phyloP scores from a whole-genome alignment of 495 filamentous ascomycete species.

The Penicillium desertorum region DNA sequence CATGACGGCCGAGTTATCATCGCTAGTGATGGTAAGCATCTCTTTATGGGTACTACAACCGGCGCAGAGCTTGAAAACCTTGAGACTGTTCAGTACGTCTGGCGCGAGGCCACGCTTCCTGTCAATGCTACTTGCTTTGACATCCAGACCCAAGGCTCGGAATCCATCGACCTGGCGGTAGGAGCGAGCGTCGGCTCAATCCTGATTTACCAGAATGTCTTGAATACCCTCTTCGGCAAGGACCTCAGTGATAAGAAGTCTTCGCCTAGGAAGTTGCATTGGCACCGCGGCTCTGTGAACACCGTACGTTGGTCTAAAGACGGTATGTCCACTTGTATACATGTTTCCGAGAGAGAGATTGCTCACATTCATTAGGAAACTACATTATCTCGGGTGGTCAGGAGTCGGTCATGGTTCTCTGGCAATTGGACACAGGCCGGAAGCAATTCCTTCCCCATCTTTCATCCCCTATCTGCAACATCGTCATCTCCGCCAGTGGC shows the following conservation, averaged over 20 bases:
- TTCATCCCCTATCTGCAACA: conserved; percentile 73
- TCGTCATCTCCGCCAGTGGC: conserved; percentile 76
- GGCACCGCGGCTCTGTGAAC: conserved; percentile 82
- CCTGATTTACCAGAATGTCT: conserved; percentile 71
- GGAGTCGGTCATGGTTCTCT: conserved; percentile 89
- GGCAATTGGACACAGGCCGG: conserved; percentile 86
- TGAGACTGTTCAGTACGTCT: conserved; percentile 43
- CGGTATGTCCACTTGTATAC: conserved; percentile 56
- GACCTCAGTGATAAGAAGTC: conserved; percentile 44
- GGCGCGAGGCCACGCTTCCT: conserved; percentile 50
- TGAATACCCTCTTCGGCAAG: conserved; percentile 51
- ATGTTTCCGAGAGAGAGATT: background rate
- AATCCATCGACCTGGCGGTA: conserved; percentile 64
- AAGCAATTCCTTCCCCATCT: conserved; percentile 85
- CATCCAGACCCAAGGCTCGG: conserved; percentile 28
- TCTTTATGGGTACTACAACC: conserved; percentile 36
- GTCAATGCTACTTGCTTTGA: conserved; percentile 37
- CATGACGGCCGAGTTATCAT: conserved; percentile 37
- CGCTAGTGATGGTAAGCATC: conserved; percentile 35
- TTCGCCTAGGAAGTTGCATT: conserved; percentile 65
- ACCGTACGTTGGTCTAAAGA: conserved; percentile 85
- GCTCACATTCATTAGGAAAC: conserved; percentile 61
- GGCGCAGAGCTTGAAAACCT: conserved; percentile 12
- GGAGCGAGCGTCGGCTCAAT: conserved; percentile 75
- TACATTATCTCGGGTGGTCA: conserved; percentile 91